Percentiles rank a stretch among this genome's conserved stretches.
These are phyloP conservation scores for Puccinia horiana DNA, from an alignment of 1,284 basidiomycete genomes.

Conservation along the genomic window DNA sequence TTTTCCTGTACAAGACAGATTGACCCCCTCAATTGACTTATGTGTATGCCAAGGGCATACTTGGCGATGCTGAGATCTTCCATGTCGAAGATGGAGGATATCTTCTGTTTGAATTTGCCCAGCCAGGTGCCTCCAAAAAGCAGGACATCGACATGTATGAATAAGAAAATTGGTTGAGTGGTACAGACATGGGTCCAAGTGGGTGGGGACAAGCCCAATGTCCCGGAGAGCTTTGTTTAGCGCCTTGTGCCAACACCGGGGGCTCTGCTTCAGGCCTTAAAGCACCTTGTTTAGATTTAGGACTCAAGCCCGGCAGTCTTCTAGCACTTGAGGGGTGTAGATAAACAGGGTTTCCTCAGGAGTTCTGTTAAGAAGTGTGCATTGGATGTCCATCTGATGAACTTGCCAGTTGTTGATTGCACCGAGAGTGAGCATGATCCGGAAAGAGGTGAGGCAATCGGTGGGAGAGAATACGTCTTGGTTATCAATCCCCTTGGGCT, in stretches of 20 bases:
- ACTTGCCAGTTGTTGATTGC: no score
- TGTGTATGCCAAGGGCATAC: background rate
- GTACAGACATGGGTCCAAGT: background rate
- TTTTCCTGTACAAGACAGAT: background rate
- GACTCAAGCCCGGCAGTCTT: no score
- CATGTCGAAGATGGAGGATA: conserved; percentile 2
- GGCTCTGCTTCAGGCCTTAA: background rate
- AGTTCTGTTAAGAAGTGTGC: no score
- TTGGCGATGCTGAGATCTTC: background rate
- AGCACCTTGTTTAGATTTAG: background rate
- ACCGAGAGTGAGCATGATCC: no score
- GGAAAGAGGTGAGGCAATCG: no score
- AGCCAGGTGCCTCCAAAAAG: background rate
- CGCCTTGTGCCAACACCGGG: background rate
- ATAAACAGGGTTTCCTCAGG: no score
- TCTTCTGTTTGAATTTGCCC: conserved; percentile 12
- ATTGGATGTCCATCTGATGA: no score
- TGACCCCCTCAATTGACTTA: background rate
- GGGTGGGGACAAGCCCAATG: background rate
- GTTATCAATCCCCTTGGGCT: no score
- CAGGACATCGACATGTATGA: background rate
- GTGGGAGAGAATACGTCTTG: no score
- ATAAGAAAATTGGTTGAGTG: background rate
- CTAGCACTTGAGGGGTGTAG: no score
- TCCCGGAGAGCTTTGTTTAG: background rate